These are phyloP conservation scores for Hirsutella thompsonii DNA, from an alignment of 2,329 filamentous ascomycete species.

Conservation along the genomic window DNA sequence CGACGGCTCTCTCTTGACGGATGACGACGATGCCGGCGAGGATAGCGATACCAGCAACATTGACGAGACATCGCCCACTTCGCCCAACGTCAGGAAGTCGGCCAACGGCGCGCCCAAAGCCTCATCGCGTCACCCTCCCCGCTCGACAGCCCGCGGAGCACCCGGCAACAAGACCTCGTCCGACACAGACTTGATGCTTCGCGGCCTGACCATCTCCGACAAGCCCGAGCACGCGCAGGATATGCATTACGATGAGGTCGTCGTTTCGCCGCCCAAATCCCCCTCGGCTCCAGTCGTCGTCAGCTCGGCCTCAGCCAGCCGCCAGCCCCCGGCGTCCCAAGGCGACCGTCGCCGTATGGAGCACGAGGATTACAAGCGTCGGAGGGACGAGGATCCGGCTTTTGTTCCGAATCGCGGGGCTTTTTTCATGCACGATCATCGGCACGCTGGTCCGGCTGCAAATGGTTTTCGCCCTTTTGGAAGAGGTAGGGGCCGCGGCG, in stretches of 20 bases:
- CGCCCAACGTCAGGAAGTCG: slow-evolving; percentile 26
- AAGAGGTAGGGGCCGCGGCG: slow-evolving; percentile 50
- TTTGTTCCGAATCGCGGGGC: slow-evolving; percentile 90
- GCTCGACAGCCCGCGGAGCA: slow-evolving; percentile 17
- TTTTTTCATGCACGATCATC: slow-evolving; percentile 95
- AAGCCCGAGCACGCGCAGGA: slow-evolving; percentile 27
- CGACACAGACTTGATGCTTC: slow-evolving; percentile 48
- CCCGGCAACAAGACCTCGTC: slow-evolving; percentile 22
- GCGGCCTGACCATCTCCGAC: slow-evolving; percentile 35
- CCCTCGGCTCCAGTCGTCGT: slow-evolving; percentile 38
- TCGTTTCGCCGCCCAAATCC: slow-evolving; percentile 24
- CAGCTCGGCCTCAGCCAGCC: slow-evolving; percentile 35
- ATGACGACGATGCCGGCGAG: slow-evolving; percentile 45
- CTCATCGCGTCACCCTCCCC: slow-evolving; percentile 16
- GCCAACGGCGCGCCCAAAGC: slow-evolving; percentile 28
- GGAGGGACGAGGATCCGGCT: slow-evolving; percentile 76
- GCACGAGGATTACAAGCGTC: slow-evolving; percentile 82
- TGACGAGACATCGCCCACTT: slow-evolving; percentile 40
- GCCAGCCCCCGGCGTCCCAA: slow-evolving; percentile 39
- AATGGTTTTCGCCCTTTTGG: slow-evolving; percentile 67
- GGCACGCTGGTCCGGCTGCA: slow-evolving; percentile 61
- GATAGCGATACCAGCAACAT: slow-evolving; percentile 54
- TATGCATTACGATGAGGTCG: slow-evolving; percentile 32
- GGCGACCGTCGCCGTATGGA: slow-evolving; percentile 67
- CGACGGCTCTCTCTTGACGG: slow-evolving; percentile 49